These are phyloP conservation scores for Dalechampia spathulata DNA, from an alignment of 441 rosid genomes.

Conservation along the genomic window DNA sequence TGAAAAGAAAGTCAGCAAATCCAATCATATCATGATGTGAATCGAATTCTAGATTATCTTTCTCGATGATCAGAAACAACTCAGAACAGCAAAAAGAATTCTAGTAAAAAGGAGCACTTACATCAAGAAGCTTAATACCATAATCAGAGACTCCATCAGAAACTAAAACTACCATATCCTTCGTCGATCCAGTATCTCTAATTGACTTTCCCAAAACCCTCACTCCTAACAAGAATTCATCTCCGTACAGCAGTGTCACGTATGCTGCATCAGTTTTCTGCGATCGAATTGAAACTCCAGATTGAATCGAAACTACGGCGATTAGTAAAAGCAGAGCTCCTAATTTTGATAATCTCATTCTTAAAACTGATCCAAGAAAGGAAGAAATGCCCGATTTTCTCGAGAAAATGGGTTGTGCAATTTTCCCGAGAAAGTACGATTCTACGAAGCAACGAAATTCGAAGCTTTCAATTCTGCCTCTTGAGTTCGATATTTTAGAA, in stretches of 20 bases:
- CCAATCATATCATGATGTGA: too few relatives aligned
- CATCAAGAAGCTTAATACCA: slow-evolving; percentile 63
- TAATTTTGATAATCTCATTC: slow-evolving; percentile 31
- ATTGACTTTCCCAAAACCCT: slow-evolving; percentile 93
- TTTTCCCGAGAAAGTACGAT: slow-evolving; percentile 4
- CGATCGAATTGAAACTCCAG: slow-evolving; percentile 27
- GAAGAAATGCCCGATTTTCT: slow-evolving; percentile 18
- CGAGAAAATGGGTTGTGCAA: slow-evolving; percentile 20
- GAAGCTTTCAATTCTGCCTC: background rate
- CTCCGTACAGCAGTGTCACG: slow-evolving; percentile 82
- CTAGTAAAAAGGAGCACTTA: too few relatives aligned
- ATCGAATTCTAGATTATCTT: too few relatives aligned
- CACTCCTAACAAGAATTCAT: slow-evolving; percentile 92
- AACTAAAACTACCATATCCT: slow-evolving; percentile 82
- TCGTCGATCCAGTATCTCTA: slow-evolving; percentile 62
- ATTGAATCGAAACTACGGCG: slow-evolving; percentile 23
- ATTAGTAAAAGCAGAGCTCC: slow-evolving; percentile 24
- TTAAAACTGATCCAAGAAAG: too few relatives aligned
- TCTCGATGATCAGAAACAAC: too few relatives aligned
- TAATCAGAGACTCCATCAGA: slow-evolving; percentile 88
- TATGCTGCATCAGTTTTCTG: slow-evolving; percentile 53
- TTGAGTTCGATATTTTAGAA: background rate
- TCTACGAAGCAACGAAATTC: background rate
- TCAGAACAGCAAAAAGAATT: too few relatives aligned
- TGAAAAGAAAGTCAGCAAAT: too few relatives aligned